Conservation (phyloP, 2,329 filamentous ascomycete genomes). For the Teratosphaeria pseudoeucalypti region DNA sequence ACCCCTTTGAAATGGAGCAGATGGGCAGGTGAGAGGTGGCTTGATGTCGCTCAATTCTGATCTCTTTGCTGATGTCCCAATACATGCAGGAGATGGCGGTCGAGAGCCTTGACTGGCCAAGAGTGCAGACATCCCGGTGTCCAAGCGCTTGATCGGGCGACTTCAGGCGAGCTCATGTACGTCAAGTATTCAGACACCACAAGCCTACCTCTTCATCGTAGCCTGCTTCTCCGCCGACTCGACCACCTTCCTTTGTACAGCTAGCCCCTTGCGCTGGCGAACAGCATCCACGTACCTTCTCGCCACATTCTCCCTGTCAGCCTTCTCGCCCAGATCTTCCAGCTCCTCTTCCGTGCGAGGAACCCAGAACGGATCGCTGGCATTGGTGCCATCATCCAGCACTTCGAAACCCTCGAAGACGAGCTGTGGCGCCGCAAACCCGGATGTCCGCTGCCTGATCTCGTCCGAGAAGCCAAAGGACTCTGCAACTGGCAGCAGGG, state of each 20-base stretch:
- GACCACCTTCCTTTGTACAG: constrained; percentile 61
- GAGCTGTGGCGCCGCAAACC: constrained; percentile 82
- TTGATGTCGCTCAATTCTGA: not conserved
- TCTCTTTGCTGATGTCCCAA: not conserved
- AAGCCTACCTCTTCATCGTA: constrained; percentile 50
- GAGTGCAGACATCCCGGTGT: too few species aligned
- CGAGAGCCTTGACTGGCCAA: not conserved
- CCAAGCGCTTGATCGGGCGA: too few species aligned
- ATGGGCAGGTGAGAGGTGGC: not conserved
- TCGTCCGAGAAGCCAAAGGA: constrained; percentile 95
- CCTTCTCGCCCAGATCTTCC: constrained; percentile 88
- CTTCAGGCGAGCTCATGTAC: too few species aligned
- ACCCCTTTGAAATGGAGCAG: not conserved
- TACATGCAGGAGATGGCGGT: not conserved
- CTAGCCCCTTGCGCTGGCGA: constrained; percentile 72
- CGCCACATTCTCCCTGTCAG: constrained; percentile 89
- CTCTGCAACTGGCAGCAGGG: constrained; percentile 81
- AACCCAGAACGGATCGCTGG: constrained; percentile 85
- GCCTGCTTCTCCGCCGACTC: constrained; percentile 90
- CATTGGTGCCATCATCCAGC: constrained; percentile 54
- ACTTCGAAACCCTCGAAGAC: constrained; percentile 90
- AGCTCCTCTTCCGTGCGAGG: constrained; percentile 93
- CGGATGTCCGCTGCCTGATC: constrained; percentile 87
- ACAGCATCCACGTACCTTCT: constrained; percentile 93
- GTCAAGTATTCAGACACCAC: not conserved